Base-by-base conservation (phyloP, 139 green algal species). In the Coccomyxa sp. region DNA sequence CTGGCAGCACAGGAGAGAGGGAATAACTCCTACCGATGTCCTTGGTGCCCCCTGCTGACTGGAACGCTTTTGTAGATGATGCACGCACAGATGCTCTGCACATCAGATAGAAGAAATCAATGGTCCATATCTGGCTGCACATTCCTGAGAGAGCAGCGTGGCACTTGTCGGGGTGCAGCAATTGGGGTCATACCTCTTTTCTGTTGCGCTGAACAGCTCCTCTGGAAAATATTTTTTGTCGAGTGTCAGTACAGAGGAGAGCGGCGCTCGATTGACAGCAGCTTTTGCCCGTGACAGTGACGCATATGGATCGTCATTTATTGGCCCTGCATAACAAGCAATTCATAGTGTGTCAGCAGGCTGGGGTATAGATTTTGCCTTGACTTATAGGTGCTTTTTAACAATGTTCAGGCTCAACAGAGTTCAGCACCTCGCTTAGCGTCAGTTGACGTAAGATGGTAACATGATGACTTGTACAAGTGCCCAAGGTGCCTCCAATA, bases 211-310 rank as follows among this genome's bases (percentile, higher is more conserved):
- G 60, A 81, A 85, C 32, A 85, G 76, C 82, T 85, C 82, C 32
- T 85, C 59, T 38, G 82, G 82, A 58, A 85, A 85, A 60, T 82
- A 85, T 13, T 32, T 63, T 13, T 76, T 38, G 23, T 85, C 76
- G 60, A 85, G 32, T 21, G 76, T 82, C 76, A 85, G 23, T 4
- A 81, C 76, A 32, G 59, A 66, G 58, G 77, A 58, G 30, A 85
- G 67, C 21, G 75, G 17, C 63, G 28, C 21, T 31, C 51, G 45
- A 23, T 79, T 25, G 13, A 51, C 12, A 32, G 25, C 32, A 38
- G 25, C 32, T 21, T 67, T 58, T 31, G 81, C 23, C 17, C 30
- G 30, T 32, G 58, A 82, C 58, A 63, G 76, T 66, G 32, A 45
- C 67, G 30, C 79, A 74, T 75, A 38, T 82, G 79, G 30, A 60